phyloP scores from a whole-genome alignment of 2,329 filamentous ascomycete species.

The Sporothrix sp. region DNA sequence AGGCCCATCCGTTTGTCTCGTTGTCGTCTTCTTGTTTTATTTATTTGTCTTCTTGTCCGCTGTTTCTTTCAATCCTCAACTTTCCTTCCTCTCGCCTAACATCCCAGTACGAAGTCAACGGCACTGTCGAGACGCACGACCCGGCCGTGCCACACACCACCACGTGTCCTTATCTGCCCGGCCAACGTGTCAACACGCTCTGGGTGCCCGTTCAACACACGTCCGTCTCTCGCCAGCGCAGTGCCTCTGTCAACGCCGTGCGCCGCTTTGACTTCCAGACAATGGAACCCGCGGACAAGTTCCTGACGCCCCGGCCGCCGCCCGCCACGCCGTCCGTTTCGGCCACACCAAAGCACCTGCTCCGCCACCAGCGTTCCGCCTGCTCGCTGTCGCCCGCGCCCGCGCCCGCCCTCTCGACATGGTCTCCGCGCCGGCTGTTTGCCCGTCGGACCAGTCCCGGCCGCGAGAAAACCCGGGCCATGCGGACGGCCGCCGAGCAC shows the following conservation, averaged over 20 bases:
- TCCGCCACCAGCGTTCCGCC: constrained; percentile 29
- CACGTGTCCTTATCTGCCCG: constrained; percentile 74
- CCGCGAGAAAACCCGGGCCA: too few relatives aligned
- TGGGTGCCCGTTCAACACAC: constrained; percentile 64
- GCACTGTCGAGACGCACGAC: constrained; percentile 67
- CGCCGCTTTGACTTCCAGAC: constrained; percentile 54
- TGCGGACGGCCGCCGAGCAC: neutral
- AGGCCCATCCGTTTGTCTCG: neutral
- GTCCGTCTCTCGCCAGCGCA: constrained; percentile 48
- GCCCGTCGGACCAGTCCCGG: constrained; percentile 8
- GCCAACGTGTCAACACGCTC: constrained; percentile 77
- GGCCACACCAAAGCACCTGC: constrained; percentile 13
- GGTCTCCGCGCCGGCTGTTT: constrained; percentile 16
- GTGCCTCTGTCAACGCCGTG: constrained; percentile 55
- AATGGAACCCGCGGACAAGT: constrained; percentile 70
- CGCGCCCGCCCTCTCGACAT: constrained; percentile 24
- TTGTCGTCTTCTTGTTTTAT: neutral
- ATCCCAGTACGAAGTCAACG: constrained; percentile 70
- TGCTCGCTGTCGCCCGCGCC: constrained; percentile 41
- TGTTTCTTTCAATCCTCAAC: neutral
- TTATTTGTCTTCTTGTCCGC: constrained; percentile 9
- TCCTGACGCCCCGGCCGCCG: constrained; percentile 55
- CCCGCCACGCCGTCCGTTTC: constrained; percentile 30
- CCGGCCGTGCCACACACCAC: constrained; percentile 63
- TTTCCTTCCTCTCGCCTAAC: constrained; percentile 15